phyloP scores from a whole-genome alignment of 2,329 filamentous ascomycete species.

The Fusarium fujikuroi region DNA sequence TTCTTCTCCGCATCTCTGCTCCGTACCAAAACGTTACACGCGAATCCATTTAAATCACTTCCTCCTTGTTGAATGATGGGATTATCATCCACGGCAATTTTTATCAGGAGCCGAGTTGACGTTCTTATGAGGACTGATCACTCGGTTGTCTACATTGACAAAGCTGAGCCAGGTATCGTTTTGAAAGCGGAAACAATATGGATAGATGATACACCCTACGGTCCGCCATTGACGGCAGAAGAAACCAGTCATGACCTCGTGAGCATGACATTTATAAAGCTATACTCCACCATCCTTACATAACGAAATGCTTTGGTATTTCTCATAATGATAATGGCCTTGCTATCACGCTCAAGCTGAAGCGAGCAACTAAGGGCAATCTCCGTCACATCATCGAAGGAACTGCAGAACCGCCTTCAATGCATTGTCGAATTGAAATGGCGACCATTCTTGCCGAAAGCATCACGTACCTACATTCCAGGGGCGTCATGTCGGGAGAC shows the following conservation, averaged over 20 bases:
- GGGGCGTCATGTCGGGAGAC: not conserved
- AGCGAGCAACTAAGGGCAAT: not conserved
- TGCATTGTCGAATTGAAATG: not conserved
- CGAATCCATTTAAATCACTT: not conserved
- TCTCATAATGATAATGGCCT: fast-evolving
- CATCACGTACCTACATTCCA: fast-evolving
- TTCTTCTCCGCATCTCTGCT: not conserved
- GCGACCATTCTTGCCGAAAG: not conserved
- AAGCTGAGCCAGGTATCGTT: not conserved
- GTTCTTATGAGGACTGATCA: not conserved
- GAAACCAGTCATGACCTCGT: not conserved
- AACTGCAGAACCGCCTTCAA: not conserved
- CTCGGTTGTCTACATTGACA: not conserved
- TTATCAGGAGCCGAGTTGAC: not conserved
- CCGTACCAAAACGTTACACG: not conserved
- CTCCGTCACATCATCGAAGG: not conserved
- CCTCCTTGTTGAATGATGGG: fast-evolving
- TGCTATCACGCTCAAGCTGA: not conserved
- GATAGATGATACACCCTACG: not conserved
- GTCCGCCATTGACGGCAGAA: not conserved
- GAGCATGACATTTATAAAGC: not conserved
- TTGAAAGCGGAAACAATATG: not conserved
- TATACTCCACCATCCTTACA: not conserved
- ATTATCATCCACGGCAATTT: not conserved
- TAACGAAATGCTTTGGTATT: not conserved